A percentile compares a stretch with the other conserved stretches of the same genome.
phyloP scores from a whole-genome alignment of 2,329 filamentous ascomycete species.

The Scopulariopsis brevicaulis region DNA sequence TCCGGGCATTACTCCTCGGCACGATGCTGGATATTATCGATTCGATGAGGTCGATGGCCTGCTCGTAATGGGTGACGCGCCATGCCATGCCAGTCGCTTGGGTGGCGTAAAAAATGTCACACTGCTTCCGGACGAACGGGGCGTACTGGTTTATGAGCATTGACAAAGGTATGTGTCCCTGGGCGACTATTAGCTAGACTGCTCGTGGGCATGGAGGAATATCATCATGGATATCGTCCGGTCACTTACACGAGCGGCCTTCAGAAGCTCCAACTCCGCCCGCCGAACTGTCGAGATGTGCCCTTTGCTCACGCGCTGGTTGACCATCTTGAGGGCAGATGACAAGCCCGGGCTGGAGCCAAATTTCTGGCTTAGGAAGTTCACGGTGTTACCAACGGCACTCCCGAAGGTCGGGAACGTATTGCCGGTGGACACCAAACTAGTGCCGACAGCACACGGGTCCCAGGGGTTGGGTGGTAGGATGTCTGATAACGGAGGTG shows the following conservation, averaged over 20 bases:
- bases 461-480: constrained; percentile 28
- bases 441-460: constrained; percentile 24
- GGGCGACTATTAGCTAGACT: not conserved
- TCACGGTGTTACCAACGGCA: constrained; percentile 23
- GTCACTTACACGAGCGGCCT: constrained; percentile 34
- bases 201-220: not conserved
- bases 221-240: not conserved
- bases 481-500: constrained; percentile 16
- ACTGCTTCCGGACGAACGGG: constrained; percentile 25
- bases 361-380: constrained; percentile 22
- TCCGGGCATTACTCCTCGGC: not conserved
- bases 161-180: not conserved
- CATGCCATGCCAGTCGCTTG: not conserved
- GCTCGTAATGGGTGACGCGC: not conserved
- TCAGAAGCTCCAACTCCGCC: constrained; percentile 38
- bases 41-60: constrained; percentile 15
- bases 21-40: constrained; percentile 20
- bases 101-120: constrained; percentile 27
- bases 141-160: constrained; percentile 24
- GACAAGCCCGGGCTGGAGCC: constrained; percentile 17
- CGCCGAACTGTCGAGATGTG: constrained; percentile 28
- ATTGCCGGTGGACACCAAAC: constrained; percentile 6
- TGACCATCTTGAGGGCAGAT: constrained; percentile 20
- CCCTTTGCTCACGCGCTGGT: constrained; percentile 21
- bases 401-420: constrained; percentile 20